Base-by-base conservation (phyloP, 1,139 yeast species). In the Diutina ranongensis region DNA sequence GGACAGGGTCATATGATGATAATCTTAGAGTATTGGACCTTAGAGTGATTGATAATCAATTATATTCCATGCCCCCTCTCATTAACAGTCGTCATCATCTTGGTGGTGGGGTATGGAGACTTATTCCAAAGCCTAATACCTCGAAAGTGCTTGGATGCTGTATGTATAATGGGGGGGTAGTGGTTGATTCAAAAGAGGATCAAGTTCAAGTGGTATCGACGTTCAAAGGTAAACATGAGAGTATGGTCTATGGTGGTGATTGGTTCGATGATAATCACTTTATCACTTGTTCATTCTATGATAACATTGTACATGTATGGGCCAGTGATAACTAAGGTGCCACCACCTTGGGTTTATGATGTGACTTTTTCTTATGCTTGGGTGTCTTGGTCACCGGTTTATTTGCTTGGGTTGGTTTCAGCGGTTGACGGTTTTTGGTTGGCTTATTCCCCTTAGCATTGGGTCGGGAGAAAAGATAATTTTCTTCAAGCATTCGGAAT, bases 1-100 rank as follows among this genome's bases (percentile, higher is more conserved):
- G 92, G 81, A 86, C 97, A 0, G 98, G 98, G 0, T 84, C 95
- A 0, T 92, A 92, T 60, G 98, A 92, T 60, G 97, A 92, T 57
- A 60, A 72, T 48, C 61, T 92, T 44, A 69, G 89, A 47, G 65
- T 76, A 0, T 65, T 87, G 44, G 97, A 89, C 59, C 58, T 87
- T 41, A 64, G 95, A 48, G 71, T 76, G 51, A 64, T 73, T n/a
- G 75, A 68, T 38, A 56, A 55, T 34, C 50, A 47, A 12, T 58
- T 77, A 45, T 61, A 72, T 9, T 61, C 65, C 15, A 59, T 72
- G 40, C 64, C 71, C 1, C 89, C 89, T 7, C 56, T 60, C 45
- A 64, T 65, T 1, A 51, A 59, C 4, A 58, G 66, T 20, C 64
- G 65, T 45, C 63, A 68, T 35, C 75, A 82, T 46, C 65, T 89